Base-by-base conservation (phyloP, 768 basidiomycete species). In the Dictyophora rubrovolvata region DNA sequence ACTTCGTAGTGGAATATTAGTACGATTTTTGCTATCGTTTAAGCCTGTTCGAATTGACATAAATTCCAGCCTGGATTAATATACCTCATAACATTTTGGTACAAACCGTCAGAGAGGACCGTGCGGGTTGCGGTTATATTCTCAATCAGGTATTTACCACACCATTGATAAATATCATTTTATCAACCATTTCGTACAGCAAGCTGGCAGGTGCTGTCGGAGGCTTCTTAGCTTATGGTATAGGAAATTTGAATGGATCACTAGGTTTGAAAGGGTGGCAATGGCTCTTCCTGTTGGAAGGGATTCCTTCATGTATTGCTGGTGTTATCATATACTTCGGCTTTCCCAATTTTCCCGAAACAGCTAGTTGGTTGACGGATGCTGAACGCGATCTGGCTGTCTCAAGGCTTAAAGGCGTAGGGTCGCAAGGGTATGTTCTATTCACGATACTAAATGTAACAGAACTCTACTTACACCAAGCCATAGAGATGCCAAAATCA, bases 271-370 rank as follows among this genome's bases (percentile, higher is more conserved):
- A 63, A 20, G 66, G 62, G 20, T 71, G 69, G 69, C 55, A 65
- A n/a, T 72, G 65, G 67, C 68, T 72, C 11, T 76, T 75, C 69
- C 71, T 75, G 64, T 68, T 77, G 54, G 79, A 81, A 63, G 79
- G 79, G 18, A 68, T 75, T 7, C 66, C 78, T 9, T 77, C 78
- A 2, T 72, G 74, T 64, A 62, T 74, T 23, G 69, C 64, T 47
- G 69, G 70, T 21, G 12, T 73, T 20, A 54, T 71, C 10, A 66
- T 69, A 8, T 70, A 64, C 55, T 67, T 68, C 55, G 49, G 69
- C 57, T 73, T 79, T 21, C 74, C 76, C 48, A 80, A 82, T 66
- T 80, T 75, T 68, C 80, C 80, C 0, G 77, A 78, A 53, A 75
- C 77, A 1, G 65, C 68, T 11, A 64, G 61, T 23, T 79, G 79